These are phyloP conservation scores for Trapa bicornis DNA, from an alignment of 345 rosid genomes.

Conservation along the genomic window DNA sequence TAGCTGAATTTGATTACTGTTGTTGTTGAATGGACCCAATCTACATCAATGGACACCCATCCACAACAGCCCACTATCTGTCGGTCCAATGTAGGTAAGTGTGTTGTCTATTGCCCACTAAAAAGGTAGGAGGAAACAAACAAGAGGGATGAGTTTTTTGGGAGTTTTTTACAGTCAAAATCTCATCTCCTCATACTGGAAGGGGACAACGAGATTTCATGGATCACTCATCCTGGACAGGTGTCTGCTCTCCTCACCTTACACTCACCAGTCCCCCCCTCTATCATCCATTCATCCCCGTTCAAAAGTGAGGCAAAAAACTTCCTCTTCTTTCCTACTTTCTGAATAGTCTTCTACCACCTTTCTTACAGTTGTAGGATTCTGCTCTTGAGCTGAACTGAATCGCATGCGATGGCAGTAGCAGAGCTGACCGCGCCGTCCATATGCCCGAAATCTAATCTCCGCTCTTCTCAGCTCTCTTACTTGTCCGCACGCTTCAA, in stretches of 20 bases:
- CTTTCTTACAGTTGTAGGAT: background rate
- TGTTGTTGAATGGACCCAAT: background rate
- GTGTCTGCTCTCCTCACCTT: background rate
- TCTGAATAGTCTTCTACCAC: background rate
- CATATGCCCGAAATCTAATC: conserved; percentile 27
- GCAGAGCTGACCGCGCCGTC: conserved; percentile 47
- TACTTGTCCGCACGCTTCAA: conserved; percentile 42
- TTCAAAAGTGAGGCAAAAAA: background rate
- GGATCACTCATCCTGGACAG: background rate
- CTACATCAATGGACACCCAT: background rate
- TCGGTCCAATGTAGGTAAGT: background rate
- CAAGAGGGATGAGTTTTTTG: background rate
- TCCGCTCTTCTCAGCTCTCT: conserved; percentile 39
- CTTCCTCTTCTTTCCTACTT: background rate
- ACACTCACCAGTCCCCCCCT: background rate
- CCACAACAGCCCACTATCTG: background rate
- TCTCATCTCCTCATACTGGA: background rate
- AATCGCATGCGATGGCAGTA: conserved; percentile 44
- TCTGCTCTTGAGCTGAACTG: background rate
- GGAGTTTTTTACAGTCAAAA: background rate
- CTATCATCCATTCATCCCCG: background rate
- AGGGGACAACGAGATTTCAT: background rate
- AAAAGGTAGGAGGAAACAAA: background rate
- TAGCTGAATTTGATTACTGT: background rate
- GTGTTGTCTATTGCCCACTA: background rate